Base-by-base conservation (phyloP, 371 early-diverging fungal genomes). In the Apophysomyces ossiformis region DNA sequence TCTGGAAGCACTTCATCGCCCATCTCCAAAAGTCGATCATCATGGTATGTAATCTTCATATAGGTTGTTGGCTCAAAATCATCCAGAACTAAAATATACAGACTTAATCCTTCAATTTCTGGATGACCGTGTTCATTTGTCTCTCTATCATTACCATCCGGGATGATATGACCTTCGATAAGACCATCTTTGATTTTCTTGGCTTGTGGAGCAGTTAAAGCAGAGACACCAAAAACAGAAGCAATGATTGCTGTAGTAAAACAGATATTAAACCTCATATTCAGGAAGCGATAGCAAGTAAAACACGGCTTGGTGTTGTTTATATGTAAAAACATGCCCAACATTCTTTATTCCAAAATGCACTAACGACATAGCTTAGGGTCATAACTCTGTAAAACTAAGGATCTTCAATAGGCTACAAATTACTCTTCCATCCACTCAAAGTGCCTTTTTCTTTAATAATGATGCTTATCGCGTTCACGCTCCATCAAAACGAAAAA, bases 31-130 rank as follows among this genome's bases (percentile, higher is more conserved):
- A 64, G 50, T 5, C 21, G 57, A n/a, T 69, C 61, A 11, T 72
- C 60, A n/a, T 63, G 60, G 41, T 72, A 77, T 5, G 59, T 67
- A 47, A 77, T 46, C 39, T 68, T 72, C 41, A 77, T n/a, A 1
- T 63, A 64, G 5, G 75, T 61, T 1, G 64, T 32, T 16, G 75
- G 75, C 16, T 66, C 65, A 56, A 77, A 68, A 26, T 69, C 70
- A 37, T 65, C 66, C 12, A 69, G 54, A 12, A 69, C 69, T 69
- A 37, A 13, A 8, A 2, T 11, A 41, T 41, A 5, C 1, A n/a
- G 5, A 11, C 2, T 41, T 11, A 41, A 41, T 11, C 32, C 32
- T 41, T 5, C 5, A 41, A 5, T 41, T 5, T 41, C 5, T 26
- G 41, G 6, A 41, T 41, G 5, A 5, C 13, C 3, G 8, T 8